Evolutionary conservation across 768 basidiomycete genomes (phyloP), one percentile per base, ranked within the genome.

Genomic region (Suillus variegatus): DNA sequence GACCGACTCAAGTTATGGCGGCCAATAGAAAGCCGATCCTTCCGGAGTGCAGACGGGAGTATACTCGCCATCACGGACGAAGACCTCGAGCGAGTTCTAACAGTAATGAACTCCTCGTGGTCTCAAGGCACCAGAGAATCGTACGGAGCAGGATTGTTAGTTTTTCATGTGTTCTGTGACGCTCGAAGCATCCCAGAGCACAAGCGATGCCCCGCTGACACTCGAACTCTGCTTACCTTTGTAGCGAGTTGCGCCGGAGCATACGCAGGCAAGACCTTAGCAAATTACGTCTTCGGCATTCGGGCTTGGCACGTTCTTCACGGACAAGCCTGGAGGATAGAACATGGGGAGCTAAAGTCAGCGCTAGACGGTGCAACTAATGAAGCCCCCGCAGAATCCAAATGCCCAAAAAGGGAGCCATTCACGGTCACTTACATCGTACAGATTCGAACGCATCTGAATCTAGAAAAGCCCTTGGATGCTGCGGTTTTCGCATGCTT

Each of bases 151-250:
- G 81, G 83, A 1, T 70, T 85, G 0, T 69, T 82, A 0, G 66
- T 71, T 0, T 85, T 51, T 51, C 82, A 84, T 46, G 69, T 77
- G 0, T 82, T 78, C 64, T 84, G 83, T 61, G 79, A 85, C 64
- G 63, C 18, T 3, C 40, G 28, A 16, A 14, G 28, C 8, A 62
- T 74, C 3, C 55, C 65, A 0, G 73, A 75, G 35, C 6, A 14
- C 0, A 0, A 68, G 2, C 44, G 73, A 0, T 73, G 75, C 0
- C 83, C 81, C 0, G 75, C 73, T 0, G 60, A 41, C 4, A 58
- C 65, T 0, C 22, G 57, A 1, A 55, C 82, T 0, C n/a, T 85
- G 0, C 36, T 68, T 3, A 51, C 72, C 0, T 83, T 80, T 43
- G 65, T 81, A 0, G 46, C 79, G 0, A 66, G 13, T 0, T 58